Conservation (phyloP, 2,329 filamentous ascomycete species). For the Phoma herbarum region DNA sequence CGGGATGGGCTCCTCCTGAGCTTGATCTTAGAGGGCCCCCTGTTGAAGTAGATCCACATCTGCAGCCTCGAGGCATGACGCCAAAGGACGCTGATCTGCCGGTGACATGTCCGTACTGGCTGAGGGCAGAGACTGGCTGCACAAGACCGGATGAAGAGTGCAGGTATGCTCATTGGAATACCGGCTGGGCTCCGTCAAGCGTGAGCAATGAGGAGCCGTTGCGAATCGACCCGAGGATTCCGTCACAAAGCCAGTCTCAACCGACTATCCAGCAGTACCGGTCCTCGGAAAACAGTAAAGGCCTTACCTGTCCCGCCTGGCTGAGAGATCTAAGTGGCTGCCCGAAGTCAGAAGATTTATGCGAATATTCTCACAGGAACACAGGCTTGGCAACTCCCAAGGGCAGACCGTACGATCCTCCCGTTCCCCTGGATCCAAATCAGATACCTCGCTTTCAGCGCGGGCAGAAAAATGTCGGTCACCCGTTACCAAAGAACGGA, state of each 20-base stretch:
- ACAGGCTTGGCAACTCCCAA: constrained; percentile 19
- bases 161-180: constrained; percentile 37
- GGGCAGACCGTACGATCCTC: not conserved
- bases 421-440: not conserved
- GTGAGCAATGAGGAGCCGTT: not conserved
- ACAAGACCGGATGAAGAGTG: constrained; percentile 30
- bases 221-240: not conserved
- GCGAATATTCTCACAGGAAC: constrained; percentile 19
- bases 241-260: not conserved
- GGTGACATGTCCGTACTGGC: constrained; percentile 31
- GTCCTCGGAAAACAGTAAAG: not conserved
- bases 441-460: constrained; percentile 3
- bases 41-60: constrained; percentile 23
- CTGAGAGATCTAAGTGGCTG: constrained; percentile 22
- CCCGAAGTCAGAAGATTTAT: constrained; percentile 14
- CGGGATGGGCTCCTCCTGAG: constrained; percentile 23
- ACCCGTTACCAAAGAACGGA: not conserved
- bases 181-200: constrained; percentile 26
- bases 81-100: constrained; percentile 12
- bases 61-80: not conserved
- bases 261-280: not conserved
- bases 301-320: constrained; percentile 25
- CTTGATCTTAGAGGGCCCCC: not conserved
- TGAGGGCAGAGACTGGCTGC: constrained; percentile 24
- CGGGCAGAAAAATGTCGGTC: not conserved